Evolutionary conservation across 768 basidiomycete species (phyloP).

Genomic region (Mycena galopus): DNA sequence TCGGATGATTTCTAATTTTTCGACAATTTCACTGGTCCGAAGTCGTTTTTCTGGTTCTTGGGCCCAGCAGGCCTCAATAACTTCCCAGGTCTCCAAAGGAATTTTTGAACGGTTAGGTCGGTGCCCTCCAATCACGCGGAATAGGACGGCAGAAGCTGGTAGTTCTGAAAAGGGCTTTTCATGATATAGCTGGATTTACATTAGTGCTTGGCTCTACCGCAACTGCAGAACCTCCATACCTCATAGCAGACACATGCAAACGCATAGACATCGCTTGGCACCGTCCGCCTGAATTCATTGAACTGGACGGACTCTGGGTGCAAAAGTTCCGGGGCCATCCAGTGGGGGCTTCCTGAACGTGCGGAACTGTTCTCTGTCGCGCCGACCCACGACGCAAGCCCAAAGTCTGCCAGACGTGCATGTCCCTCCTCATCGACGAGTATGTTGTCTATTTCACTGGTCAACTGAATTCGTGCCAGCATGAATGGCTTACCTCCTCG

Average conservation of each 20-base stretch:
- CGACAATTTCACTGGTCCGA: slow-evolving; percentile 3
- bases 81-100: slow-evolving; percentile 12
- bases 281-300: slow-evolving; percentile 14
- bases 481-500: slow-evolving; percentile 24
- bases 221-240: slow-evolving; percentile 18
- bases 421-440: slow-evolving; percentile 37
- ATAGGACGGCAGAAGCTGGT: neutral
- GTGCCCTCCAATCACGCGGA: neutral
- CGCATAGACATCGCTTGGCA: slow-evolving; percentile 23
- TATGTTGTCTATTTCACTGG: slow-evolving; percentile 27
- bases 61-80: slow-evolving; percentile 30
- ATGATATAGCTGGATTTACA: slow-evolving; percentile 14
- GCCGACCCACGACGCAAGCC: slow-evolving; percentile 33
- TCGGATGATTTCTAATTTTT: slow-evolving; percentile 9
- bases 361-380: slow-evolving; percentile 20
- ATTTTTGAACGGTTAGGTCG: slow-evolving; percentile 9
- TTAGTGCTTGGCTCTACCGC: neutral
- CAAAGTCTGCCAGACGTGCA: slow-evolving; percentile 40
- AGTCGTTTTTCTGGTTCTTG: slow-evolving; percentile 20
- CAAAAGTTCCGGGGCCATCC: slow-evolving; percentile 33
- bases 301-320: neutral
- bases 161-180: slow-evolving; percentile 9
- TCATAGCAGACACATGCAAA: slow-evolving; percentile 33
- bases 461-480: no score
- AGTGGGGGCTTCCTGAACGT: slow-evolving; percentile 15